Evolutionary conservation across 306 rosid species (phyloP).

Genomic region (Cucumis melo): DNA sequence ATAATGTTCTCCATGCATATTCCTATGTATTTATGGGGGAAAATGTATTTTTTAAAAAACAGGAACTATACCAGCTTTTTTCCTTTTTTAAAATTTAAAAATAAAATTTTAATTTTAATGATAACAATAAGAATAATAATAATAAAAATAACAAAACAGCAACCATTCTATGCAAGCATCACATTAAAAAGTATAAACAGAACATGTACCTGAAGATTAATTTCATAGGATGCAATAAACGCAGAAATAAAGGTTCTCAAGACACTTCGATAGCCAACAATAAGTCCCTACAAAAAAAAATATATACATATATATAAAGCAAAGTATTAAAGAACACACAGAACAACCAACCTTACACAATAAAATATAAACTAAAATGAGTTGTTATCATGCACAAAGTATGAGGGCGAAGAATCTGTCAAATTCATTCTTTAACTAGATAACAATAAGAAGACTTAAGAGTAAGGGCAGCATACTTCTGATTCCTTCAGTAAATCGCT

Average conservation of each 20-base stretch:
- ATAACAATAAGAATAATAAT: too few relatives aligned
- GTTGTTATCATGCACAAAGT: neutral
- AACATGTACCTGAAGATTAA: slow-evolving; percentile 57
- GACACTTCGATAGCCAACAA: slow-evolving; percentile 75
- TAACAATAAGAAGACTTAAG: slow-evolving; percentile 5
- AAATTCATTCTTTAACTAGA: neutral
- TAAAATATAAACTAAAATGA: neutral
- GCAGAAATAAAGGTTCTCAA: slow-evolving; percentile 81
- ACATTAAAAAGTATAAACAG: slow-evolving; percentile 1
- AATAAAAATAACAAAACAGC: neutral
- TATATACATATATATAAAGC: neutral
- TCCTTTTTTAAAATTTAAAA: too few relatives aligned
- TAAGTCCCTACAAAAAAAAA: slow-evolving; percentile 42
- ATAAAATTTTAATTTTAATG: too few relatives aligned
- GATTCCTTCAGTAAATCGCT: slow-evolving; percentile 65
- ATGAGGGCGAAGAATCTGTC: neutral
- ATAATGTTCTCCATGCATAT: neutral
- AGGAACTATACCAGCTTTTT: too few relatives aligned
- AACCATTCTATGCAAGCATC: slow-evolving; percentile 10
- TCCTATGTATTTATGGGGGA: neutral
- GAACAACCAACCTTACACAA: neutral
- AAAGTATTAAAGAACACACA: neutral
- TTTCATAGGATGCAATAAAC: slow-evolving; percentile 86
- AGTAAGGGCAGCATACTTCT: slow-evolving; percentile 50
- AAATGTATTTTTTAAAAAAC: too few relatives aligned